phyloP scores from a whole-genome alignment of 2,329 filamentous ascomycete genomes.

The Monosporascus ibericus region DNA sequence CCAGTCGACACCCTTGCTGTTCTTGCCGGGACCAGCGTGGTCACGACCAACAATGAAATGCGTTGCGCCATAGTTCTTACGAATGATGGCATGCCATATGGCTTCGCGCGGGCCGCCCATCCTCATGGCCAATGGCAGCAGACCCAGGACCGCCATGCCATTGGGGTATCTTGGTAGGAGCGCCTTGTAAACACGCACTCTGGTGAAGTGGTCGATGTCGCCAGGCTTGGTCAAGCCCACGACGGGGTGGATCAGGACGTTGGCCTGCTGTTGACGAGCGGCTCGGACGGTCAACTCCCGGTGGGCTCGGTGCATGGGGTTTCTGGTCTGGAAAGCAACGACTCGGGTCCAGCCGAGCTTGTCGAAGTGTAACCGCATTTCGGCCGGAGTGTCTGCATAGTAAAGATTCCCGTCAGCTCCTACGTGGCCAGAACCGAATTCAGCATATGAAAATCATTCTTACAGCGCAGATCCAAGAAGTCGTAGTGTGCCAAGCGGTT shows the following conservation, averaged over 20 bases:
- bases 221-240: conserved; percentile 98
- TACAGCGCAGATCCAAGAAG: conserved; percentile 92
- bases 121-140: conserved; percentile 94
- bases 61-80: conserved; percentile 98
- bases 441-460: conserved; percentile 24
- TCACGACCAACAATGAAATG: conserved; percentile 99
- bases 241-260: conserved; percentile 97
- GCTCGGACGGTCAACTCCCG: conserved; percentile 96
- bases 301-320: conserved; percentile 99
- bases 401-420: conserved; percentile 8
- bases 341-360: conserved; percentile 98
- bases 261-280: conserved; percentile 90
- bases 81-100: conserved; percentile 99
- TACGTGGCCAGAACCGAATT: neutral
- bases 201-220: conserved; percentile 99
- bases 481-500: conserved; percentile 97
- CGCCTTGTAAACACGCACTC: conserved; percentile 97
- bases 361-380: conserved; percentile 94
- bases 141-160: conserved; percentile 94
- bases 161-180: conserved; percentile 95
- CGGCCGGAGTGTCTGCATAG: conserved; percentile 73
- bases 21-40: conserved; percentile 96
- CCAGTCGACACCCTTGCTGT: conserved; percentile 93
- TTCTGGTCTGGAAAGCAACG: conserved; percentile 97
- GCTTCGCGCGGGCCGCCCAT: conserved; percentile 98